phyloP scores from a whole-genome alignment of 2,329 filamentous ascomycete genomes.

The Aspergillus sp. region DNA sequence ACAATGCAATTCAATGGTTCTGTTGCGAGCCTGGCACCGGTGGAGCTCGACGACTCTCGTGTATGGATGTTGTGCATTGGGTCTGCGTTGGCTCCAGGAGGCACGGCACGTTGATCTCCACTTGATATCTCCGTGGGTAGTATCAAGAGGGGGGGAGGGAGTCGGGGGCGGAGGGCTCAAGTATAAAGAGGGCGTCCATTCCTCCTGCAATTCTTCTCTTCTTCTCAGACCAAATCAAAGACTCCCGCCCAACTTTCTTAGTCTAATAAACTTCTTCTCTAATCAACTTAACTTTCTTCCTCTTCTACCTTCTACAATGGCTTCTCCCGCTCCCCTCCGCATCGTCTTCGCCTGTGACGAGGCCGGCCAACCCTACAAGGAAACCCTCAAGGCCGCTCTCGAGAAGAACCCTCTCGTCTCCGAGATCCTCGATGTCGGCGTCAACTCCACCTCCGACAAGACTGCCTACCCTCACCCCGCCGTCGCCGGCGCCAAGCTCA shows the following conservation, averaged over 20 bases:
- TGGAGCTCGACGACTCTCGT: no score
- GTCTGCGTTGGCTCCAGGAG: no score
- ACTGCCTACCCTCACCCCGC: constrained; percentile 80
- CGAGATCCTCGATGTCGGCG: constrained; percentile 71
- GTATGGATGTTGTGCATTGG: no score
- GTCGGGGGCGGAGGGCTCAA: no score
- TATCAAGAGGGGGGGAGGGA: neutral
- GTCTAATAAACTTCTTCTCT: constrained; percentile 5
- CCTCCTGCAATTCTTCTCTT: neutral
- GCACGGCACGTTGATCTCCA: no score
- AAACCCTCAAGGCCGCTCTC: constrained; percentile 71
- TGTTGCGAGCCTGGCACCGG: no score
- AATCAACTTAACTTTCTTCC: neutral
- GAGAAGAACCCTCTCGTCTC: constrained; percentile 64
- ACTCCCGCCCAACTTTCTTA: neutral
- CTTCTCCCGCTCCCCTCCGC: constrained; percentile 45
- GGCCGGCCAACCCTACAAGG: constrained; percentile 75
- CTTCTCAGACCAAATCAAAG: neutral
- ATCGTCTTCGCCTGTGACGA: constrained; percentile 67
- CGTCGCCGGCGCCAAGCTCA: constrained; percentile 63
- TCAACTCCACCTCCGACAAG: constrained; percentile 64
- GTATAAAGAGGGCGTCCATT: constrained; percentile 4
- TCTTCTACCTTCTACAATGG: constrained; percentile 24
- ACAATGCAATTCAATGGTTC: no score
- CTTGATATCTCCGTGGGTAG: neutral